Conservation (phyloP, 306 rosid genomes). For the Ziziphus jujuba region DNA sequence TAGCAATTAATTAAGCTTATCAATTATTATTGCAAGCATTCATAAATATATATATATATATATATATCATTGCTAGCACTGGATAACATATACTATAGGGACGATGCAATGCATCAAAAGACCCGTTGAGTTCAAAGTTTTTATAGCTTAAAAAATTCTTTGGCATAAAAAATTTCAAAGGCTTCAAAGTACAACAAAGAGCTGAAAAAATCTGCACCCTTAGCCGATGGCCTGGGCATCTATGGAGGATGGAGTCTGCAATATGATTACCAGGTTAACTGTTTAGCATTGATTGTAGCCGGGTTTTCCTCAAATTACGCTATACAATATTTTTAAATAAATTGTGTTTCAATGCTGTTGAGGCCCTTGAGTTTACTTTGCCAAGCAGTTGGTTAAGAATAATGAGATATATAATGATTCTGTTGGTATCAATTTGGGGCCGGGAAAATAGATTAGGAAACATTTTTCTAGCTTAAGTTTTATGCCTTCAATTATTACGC, state of each 20-base stretch:
- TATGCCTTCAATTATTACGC: not conserved
- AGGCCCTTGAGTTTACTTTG: not conserved
- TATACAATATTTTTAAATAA: not conserved
- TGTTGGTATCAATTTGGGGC: not conserved
- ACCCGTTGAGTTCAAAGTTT: not conserved
- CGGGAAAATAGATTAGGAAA: not conserved
- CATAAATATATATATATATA: too few relatives aligned
- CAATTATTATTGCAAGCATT: conserved; percentile 2
- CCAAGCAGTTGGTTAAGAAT: not conserved
- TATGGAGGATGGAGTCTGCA: not conserved
- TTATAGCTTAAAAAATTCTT: not conserved
- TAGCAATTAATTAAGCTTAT: conserved; percentile 7
- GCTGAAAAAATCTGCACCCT: not conserved
- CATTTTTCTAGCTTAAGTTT: not conserved
- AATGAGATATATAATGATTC: not conserved
- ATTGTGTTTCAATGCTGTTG: not conserved
- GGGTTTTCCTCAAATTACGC: conserved; percentile 1
- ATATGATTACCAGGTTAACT: not conserved
- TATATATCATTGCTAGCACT: conserved; percentile 1
- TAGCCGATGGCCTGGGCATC: not conserved
- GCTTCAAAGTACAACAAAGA: conserved; percentile 14
- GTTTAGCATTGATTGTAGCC: not conserved
- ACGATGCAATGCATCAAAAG: conserved; percentile 31
- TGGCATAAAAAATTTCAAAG: not conserved
- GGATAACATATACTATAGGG: not conserved